Evolutionary conservation across 1,139 yeast genomes (phyloP).

Genomic region (Geotrichum phurueaensis): DNA sequence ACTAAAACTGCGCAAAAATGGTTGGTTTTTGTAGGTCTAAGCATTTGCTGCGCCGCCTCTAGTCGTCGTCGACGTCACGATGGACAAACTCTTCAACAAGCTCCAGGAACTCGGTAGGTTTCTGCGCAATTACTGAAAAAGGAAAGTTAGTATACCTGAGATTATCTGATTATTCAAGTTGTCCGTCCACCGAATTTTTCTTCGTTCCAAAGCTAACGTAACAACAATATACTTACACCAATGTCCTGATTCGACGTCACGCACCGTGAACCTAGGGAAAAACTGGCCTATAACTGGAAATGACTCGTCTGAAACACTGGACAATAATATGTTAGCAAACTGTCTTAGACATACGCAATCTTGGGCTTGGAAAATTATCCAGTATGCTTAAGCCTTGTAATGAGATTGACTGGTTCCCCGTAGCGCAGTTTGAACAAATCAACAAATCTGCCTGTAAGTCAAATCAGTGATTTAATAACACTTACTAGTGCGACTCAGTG

Average conservation of each 20-base stretch:
- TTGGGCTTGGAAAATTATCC: background rate
- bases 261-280: constrained; percentile 71
- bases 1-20: background rate
- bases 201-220: background rate
- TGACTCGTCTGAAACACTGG: constrained; percentile 71
- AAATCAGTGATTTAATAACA: background rate
- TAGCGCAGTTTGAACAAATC: background rate
- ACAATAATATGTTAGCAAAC: background rate
- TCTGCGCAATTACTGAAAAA: constrained; percentile 26
- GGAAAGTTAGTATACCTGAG: background rate
- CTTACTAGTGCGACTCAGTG: constrained; percentile 54
- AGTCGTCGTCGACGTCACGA: constrained; percentile 15
- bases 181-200: background rate
- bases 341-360: background rate
- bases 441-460: background rate
- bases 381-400: background rate
- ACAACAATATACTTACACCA: constrained; percentile 46
- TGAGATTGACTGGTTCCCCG: background rate
- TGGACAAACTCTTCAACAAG: constrained; percentile 14
- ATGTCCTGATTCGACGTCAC: constrained; percentile 80
- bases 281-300: constrained; percentile 67
- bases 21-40: background rate
- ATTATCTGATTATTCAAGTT: background rate
- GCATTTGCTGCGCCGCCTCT: background rate
- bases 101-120: constrained; percentile 27